These are phyloP conservation scores for Phoenix dactylifera DNA, from an alignment of 176 grass and related monocot genomes.

Conservation along the genomic window DNA sequence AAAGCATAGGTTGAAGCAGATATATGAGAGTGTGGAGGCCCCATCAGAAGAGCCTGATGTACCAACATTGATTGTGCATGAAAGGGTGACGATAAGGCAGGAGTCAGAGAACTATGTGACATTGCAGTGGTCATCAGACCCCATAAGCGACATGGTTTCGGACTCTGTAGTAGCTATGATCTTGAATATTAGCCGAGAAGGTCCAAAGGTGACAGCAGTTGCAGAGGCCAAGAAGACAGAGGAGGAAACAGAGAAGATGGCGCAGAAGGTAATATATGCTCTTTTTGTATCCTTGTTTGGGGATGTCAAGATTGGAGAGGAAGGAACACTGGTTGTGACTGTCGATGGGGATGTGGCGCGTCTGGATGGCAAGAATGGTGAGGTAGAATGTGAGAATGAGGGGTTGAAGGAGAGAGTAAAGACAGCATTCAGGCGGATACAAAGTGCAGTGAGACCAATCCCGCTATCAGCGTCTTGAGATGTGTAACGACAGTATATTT, in stretches of 20 bases:
- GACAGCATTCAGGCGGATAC: constrained; percentile 51
- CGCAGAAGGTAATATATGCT: constrained; percentile 51
- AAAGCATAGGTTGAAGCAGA: constrained; percentile 82
- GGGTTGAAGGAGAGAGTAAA: constrained; percentile 59
- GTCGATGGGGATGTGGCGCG: constrained; percentile 53
- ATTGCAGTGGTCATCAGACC: constrained; percentile 74
- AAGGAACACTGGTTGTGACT: constrained; percentile 59
- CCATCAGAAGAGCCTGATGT: constrained; percentile 49
- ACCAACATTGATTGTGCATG: constrained; percentile 57
- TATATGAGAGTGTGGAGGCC: constrained; percentile 76
- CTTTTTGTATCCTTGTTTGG: constrained; percentile 80
- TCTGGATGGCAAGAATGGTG: constrained; percentile 59
- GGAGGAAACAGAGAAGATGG: constrained; percentile 67
- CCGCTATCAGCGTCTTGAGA: constrained; percentile 41
- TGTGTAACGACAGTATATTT: background rate
- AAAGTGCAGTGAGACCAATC: constrained; percentile 67
- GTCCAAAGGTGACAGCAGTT: constrained; percentile 48
- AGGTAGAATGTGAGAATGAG: constrained; percentile 63
- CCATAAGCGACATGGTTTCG: constrained; percentile 95
- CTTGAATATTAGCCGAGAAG: constrained; percentile 72
- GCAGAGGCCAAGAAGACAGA: constrained; percentile 42
- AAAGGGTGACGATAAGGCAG: constrained; percentile 47
- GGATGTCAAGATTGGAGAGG: constrained; percentile 64
- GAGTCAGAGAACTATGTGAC: constrained; percentile 78
- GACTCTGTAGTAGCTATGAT: constrained; percentile 87